These are phyloP conservation scores for Sugiyamaella lignohabitans DNA, from an alignment of 805 yeast species.

Conservation along the genomic window DNA sequence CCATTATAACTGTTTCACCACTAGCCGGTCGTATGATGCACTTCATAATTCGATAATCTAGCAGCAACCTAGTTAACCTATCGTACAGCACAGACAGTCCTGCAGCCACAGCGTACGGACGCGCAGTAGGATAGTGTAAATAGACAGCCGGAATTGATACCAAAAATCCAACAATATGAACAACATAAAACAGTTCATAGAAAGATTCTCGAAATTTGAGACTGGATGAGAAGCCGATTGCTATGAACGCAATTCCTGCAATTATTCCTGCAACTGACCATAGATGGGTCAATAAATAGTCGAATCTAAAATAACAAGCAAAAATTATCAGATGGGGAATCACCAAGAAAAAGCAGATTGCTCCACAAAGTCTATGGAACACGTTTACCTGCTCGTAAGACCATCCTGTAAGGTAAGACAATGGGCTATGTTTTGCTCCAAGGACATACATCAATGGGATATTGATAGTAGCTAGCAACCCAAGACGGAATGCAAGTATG, in stretches of 20 bases:
- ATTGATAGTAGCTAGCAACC: slow-evolving; percentile 19
- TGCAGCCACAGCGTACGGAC: slow-evolving; percentile 21
- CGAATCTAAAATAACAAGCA: slow-evolving; percentile 15
- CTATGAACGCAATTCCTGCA: slow-evolving; percentile 17
- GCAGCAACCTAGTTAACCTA: slow-evolving; percentile 14
- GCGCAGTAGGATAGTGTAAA: slow-evolving; percentile 19
- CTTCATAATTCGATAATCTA: slow-evolving; percentile 17
- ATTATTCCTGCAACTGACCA: slow-evolving; percentile 21
- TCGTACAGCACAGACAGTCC: slow-evolving; percentile 21
- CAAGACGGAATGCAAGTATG: slow-evolving; percentile 21
- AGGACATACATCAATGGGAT: slow-evolving; percentile 22
- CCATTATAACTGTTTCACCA: slow-evolving; percentile 21
- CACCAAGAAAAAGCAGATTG: slow-evolving; percentile 12
- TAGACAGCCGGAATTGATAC: slow-evolving; percentile 19
- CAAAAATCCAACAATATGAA: slow-evolving; percentile 19
- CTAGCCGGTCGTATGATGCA: slow-evolving; percentile 12
- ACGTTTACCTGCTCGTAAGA: slow-evolving; percentile 41
- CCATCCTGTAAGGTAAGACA: slow-evolving; percentile 33
- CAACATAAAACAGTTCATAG: slow-evolving; percentile 21
- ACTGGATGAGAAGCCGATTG: slow-evolving; percentile 18
- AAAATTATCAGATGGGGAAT: slow-evolving; percentile 18
- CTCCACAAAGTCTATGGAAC: slow-evolving; percentile 38
- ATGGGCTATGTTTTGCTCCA: slow-evolving; percentile 24
- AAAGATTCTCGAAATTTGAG: slow-evolving; percentile 9
- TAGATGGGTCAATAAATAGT: slow-evolving; percentile 16